A percentile compares a stretch with the other conserved stretches of the same genome.
These are phyloP conservation scores for Pleurotus cornucopiae DNA, from an alignment of 768 basidiomycete species.

Conservation along the genomic window DNA sequence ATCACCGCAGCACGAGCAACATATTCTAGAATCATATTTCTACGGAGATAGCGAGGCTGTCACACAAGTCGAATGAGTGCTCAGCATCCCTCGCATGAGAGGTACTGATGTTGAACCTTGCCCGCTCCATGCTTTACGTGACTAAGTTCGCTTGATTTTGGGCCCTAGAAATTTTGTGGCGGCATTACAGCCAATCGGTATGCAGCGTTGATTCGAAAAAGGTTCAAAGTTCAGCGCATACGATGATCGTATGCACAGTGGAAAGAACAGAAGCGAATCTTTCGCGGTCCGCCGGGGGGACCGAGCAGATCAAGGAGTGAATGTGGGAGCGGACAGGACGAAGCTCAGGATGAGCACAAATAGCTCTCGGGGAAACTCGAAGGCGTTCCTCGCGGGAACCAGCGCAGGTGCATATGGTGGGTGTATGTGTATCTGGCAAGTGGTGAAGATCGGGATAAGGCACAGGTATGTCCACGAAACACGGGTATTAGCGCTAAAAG, in stretches of 20 bases:
- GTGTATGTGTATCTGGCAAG: neutral
- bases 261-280: neutral
- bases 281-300: conserved; percentile 2
- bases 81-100: neutral
- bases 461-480: neutral
- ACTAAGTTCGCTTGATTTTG: too few species aligned
- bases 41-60: conserved; percentile 2
- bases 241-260: conserved; percentile 7
- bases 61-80: neutral
- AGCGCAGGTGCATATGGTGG: conserved; percentile 9
- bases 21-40: neutral
- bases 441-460: conserved; percentile 2
- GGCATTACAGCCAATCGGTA: too few species aligned
- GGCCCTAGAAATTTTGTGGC: too few species aligned
- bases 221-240: neutral
- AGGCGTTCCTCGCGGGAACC: conserved; percentile 5
- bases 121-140: too few species aligned
- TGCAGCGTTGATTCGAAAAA: too few species aligned
- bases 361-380: conserved; percentile 8
- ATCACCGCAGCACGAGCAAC: conserved; percentile 1
- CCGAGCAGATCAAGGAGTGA: neutral
- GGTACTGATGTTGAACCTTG: neutral
- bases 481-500: conserved; percentile 5
- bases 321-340: conserved; percentile 7
- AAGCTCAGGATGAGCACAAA: conserved; percentile 1